Evolutionary conservation across 2,329 filamentous ascomycete genomes (phyloP).

Genomic region (Epichloe gansuensis): DNA sequence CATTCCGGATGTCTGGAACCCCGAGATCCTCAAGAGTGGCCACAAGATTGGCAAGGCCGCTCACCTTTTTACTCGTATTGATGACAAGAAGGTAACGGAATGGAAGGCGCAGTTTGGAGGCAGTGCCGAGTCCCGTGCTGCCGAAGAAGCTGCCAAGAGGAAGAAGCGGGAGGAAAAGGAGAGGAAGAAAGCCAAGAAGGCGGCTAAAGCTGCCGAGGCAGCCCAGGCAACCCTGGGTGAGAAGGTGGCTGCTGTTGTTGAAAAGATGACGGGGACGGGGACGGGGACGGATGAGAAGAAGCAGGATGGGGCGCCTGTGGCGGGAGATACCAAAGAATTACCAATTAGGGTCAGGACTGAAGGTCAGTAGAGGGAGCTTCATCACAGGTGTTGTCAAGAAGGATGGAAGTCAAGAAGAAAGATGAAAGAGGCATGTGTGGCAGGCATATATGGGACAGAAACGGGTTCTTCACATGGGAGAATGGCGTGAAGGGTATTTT

Average conservation of each 20-base stretch:
- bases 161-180: slow-evolving; percentile 38
- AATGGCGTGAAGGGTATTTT: not conserved
- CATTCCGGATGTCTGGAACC: slow-evolving; percentile 49
- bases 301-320: slow-evolving; percentile 9
- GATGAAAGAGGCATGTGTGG: not conserved
- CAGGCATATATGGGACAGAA: not conserved
- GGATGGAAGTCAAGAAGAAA: no score
- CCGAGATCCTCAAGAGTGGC: slow-evolving; percentile 50
- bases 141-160: slow-evolving; percentile 37
- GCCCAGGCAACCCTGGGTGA: slow-evolving; percentile 10
- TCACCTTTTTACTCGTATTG: slow-evolving; percentile 73
- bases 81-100: slow-evolving; percentile 66
- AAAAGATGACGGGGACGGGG: not conserved
- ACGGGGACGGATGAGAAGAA: slow-evolving; percentile 3
- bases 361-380: not conserved
- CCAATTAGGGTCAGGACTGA: slow-evolving; percentile 12
- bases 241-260: slow-evolving; percentile 1
- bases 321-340: slow-evolving; percentile 12
- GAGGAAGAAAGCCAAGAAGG: slow-evolving; percentile 21
- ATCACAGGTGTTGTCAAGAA: no score
- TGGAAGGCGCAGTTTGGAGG: slow-evolving; percentile 67
- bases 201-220: slow-evolving; percentile 25
- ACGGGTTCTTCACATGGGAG: not conserved
- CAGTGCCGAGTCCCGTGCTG: slow-evolving; percentile 32
- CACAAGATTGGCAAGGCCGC: slow-evolving; percentile 72